Evolutionary conservation across 495 filamentous ascomycete genomes (phyloP), one percentile per base, ranked within the genome.

Genomic region (Oleoguttula mirabilis): DNA sequence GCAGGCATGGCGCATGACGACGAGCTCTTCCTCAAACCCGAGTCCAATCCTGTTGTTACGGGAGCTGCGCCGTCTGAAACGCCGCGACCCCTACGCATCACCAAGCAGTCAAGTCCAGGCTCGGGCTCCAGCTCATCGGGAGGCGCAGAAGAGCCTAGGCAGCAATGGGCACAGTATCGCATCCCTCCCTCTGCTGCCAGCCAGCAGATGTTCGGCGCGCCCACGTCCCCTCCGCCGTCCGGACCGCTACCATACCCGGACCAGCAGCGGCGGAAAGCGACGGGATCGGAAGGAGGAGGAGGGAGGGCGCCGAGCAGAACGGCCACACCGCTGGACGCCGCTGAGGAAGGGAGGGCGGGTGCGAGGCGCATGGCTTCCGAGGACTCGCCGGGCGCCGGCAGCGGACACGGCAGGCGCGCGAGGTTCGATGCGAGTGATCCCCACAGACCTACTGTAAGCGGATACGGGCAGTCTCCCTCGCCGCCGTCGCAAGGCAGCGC

Each of bases 391-490:
- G 49, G 44, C 12, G 40, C 39, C 16, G 44, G 44, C n/a, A 43
- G 43, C 19, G 45, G 31, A 21, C 3, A 32, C 11, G 16, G 25
- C 6, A 17, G 49, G 14, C 21, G 49, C n/a, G 38, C 49, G n/a
- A 19, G 52, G 16, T 65, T 63, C 44, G 48, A 52, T 24, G 57
- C 57, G 15, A 45, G 48, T 36, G 62, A 65, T 47, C 62, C 62
- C 3, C 58, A 62, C 21, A 34, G 60, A 21, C 62, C 62, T 1
- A 59, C 59, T 8, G 45, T 58, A 19, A 42, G 47, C 4, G 55
- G 57, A 27, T 64, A 64, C 45, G 55, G 42, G 12, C 33, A 39
- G 4, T 43, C 15, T 25, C 40, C 47, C 14, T 33, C 38, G 15
- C 40, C 42, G 11, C 41, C 47, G 14, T 32, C 28, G 21, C 14